Conservation (phyloP, 2,329 filamentous ascomycete genomes). For the Botrytis hyacinthi region DNA sequence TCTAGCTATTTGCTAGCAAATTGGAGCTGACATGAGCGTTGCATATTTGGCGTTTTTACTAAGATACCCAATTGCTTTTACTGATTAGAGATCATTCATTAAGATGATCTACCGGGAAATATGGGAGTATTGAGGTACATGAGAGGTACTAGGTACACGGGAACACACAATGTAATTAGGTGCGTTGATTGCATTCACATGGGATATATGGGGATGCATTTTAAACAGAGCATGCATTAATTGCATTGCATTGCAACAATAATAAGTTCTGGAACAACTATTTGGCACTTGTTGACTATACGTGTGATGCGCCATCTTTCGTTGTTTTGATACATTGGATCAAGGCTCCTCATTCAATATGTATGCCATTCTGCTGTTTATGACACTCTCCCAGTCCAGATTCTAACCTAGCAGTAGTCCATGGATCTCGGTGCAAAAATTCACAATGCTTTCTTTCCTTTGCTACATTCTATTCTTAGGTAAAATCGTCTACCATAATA, state of each 20-base stretch:
- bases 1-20: neutral
- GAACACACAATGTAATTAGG: neutral
- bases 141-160: neutral
- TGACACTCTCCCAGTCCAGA: neutral
- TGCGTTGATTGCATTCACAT: neutral
- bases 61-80: conserved; percentile 10
- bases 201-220: neutral
- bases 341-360: neutral
- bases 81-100: neutral
- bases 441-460: neutral
- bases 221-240: neutral
- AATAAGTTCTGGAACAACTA: neutral
- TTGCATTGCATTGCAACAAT: neutral
- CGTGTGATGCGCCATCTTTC: too few relatives aligned
- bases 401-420: neutral
- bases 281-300: neutral
- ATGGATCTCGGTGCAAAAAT: neutral
- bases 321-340: too few relatives aligned
- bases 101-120: neutral
- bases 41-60: neutral
- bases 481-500: neutral
- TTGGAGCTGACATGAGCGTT: neutral
- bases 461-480: neutral
- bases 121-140: neutral
- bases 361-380: neutral